Conservation (phyloP, 495 filamentous ascomycete genomes). For the Aspergillus affinis region DNA sequence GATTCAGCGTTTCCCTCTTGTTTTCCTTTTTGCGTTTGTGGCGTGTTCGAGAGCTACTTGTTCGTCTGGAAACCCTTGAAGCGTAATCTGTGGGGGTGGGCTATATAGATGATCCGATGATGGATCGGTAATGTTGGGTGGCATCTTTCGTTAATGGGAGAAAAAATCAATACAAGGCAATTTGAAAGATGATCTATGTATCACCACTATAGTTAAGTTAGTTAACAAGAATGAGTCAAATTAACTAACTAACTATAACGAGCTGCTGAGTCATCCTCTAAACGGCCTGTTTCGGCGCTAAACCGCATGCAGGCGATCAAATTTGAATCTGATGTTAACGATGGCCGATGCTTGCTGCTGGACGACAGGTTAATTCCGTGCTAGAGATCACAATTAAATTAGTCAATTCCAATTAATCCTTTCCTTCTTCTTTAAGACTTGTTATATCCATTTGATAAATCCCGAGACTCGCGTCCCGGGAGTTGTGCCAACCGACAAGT, state of each 20-base stretch:
- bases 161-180: background rate
- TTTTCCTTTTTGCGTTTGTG: background rate
- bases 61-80: background rate
- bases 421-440: too few species aligned
- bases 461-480: background rate
- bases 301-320: background rate
- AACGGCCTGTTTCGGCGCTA: background rate
- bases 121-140: too few species aligned
- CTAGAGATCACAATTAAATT: too few species aligned
- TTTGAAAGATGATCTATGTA: background rate
- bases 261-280: background rate
- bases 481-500: constrained; percentile 18
- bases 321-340: too few species aligned
- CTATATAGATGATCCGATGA: background rate
- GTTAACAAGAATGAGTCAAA: too few species aligned
- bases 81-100: background rate
- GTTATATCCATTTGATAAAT: too few species aligned
- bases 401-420: too few species aligned
- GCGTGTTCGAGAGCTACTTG: too few species aligned
- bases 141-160: background rate
- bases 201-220: too few species aligned
- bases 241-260: too few species aligned
- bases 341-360: background rate
- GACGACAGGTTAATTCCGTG: too few species aligned
- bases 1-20: background rate